Percentiles rank a stretch among this genome's conserved stretches.
Evolutionary conservation across 2,329 filamentous ascomycete species (phyloP).

Genomic region (Penicillium frequentans): DNA sequence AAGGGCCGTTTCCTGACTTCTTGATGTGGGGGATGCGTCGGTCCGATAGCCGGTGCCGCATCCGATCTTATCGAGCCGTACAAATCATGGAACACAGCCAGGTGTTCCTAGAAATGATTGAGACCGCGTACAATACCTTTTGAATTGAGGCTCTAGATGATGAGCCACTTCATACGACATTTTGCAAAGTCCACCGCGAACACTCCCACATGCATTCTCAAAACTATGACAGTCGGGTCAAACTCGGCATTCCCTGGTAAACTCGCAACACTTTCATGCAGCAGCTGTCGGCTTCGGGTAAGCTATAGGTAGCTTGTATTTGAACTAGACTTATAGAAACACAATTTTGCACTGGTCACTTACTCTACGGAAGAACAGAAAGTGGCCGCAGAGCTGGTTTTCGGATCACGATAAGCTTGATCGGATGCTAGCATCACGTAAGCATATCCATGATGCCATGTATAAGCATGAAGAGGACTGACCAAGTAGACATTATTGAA

Average conservation of each 20-base stretch:
- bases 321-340: background rate
- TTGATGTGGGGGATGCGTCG: slow-evolving; percentile 4
- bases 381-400: background rate
- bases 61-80: slow-evolving; percentile 19
- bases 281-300: background rate
- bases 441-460: background rate
- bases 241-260: background rate
- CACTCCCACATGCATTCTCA: background rate
- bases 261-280: background rate
- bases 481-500: background rate
- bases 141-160: no score
- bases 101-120: no score
- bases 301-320: background rate
- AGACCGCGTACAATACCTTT: no score
- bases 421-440: background rate
- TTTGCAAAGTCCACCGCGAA: no score
- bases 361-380: background rate
- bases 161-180: no score
- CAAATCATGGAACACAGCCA: background rate
- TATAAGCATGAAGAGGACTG: background rate
- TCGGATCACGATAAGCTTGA: background rate
- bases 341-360: background rate
- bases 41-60: slow-evolving; percentile 11
- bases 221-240: background rate
- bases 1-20: background rate